Conservation (phyloP, 2,329 filamentous ascomycete genomes). For the Cladosporium halotolerans region DNA sequence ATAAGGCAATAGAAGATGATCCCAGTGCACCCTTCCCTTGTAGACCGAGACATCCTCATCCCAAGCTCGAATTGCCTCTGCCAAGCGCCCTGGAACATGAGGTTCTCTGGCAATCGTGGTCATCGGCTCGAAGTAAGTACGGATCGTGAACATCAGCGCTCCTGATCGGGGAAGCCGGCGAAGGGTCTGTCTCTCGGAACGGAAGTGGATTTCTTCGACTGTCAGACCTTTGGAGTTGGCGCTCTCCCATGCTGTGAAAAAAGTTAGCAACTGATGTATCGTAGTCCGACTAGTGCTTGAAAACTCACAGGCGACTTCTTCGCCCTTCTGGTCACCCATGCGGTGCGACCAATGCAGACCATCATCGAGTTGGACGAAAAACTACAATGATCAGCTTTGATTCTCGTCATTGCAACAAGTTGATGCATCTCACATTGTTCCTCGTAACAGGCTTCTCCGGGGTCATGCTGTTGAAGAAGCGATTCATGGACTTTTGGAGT, state of each 20-base stretch:
- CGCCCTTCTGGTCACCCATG: conserved; percentile 5
- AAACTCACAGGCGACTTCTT: conserved; percentile 2
- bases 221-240: conserved; percentile 1
- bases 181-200: conserved; percentile 6
- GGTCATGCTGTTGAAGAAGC: conserved; percentile 8
- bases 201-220: conserved; percentile 6
- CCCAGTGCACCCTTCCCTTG: conserved; percentile 6
- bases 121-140: conserved; percentile 7
- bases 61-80: conserved; percentile 5
- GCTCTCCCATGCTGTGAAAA: not conserved
- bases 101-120: conserved; percentile 1
- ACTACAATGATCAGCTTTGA: not conserved
- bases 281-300: not conserved
- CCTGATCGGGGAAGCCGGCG: conserved; percentile 1
- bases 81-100: conserved; percentile 2
- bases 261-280: not conserved
- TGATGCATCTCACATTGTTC: not conserved
- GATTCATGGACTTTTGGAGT: conserved; percentile 9
- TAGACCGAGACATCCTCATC: conserved; percentile 1
- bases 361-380: conserved; percentile 7
- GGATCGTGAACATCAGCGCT: conserved; percentile 7
- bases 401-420: not conserved
- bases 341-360: conserved; percentile 8
- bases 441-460: conserved; percentile 7
- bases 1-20: conserved; percentile 2